A percentile compares a stretch with the other conserved stretches of the same genome.
phyloP scores from a whole-genome alignment of 257 asterid genomes.

The Ligustrum vulgare region DNA sequence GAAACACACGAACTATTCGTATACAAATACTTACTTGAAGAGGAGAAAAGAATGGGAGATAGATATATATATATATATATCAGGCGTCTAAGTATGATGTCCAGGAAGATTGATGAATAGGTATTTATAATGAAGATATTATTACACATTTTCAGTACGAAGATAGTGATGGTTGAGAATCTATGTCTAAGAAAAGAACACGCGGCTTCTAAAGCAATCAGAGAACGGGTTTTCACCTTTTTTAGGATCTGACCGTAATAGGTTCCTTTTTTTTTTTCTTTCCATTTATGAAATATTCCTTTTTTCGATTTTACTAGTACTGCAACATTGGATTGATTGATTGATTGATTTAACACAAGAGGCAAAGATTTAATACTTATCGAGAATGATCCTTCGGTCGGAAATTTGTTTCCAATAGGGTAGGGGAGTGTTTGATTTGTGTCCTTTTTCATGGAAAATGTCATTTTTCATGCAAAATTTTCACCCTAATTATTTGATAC shows the following conservation, averaged over 20 bases:
- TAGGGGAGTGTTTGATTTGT: too few species aligned
- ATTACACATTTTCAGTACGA: constrained; percentile 11
- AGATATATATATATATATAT: not conserved
- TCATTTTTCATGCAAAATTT: too few species aligned
- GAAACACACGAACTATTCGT: constrained; percentile 7
- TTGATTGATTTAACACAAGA: not conserved
- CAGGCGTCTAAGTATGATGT: constrained; percentile 32
- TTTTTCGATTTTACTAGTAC: too few species aligned
- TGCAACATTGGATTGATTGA: not conserved
- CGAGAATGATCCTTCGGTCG: too few species aligned
- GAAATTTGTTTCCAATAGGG: too few species aligned
- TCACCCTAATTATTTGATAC: too few species aligned
- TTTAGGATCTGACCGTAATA: not conserved
- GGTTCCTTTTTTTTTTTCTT: not conserved
- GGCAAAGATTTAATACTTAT: not conserved
- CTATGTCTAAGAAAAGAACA: constrained; percentile 44
- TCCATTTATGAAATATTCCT: not conserved
- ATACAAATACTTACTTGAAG: not conserved
- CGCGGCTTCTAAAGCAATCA: constrained; percentile 45
- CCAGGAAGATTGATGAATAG: constrained; percentile 38
- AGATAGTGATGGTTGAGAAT: constrained; percentile 9
- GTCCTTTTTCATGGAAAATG: too few species aligned
- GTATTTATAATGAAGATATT: constrained; percentile 30
- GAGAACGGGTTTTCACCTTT: not conserved
- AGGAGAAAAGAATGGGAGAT: not conserved